These are phyloP conservation scores for Leccinum huronense DNA, from an alignment of 1,284 basidiomycete species.

Conservation along the genomic window DNA sequence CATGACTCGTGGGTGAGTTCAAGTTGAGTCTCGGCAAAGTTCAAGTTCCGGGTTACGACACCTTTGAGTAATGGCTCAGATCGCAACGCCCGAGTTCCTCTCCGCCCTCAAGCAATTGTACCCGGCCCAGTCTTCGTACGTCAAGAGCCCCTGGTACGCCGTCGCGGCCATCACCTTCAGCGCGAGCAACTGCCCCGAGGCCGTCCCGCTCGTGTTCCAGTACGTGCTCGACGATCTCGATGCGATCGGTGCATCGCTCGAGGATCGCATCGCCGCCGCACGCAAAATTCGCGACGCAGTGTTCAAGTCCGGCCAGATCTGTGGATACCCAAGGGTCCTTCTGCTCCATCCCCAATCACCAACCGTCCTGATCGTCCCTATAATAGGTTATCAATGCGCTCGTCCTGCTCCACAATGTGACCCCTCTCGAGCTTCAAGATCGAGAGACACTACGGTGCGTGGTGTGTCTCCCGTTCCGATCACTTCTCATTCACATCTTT, in stretches of 20 bases:
- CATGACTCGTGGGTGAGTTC: too few relatives aligned
- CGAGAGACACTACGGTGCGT: constrained; percentile 39
- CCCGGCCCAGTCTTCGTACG: constrained; percentile 17
- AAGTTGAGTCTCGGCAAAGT: too few relatives aligned
- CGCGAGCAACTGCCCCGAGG: constrained; percentile 55
- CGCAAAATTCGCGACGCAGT: constrained; percentile 54
- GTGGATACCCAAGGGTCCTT: constrained; percentile 51
- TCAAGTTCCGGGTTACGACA: too few relatives aligned
- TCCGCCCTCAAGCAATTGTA: constrained; percentile 25
- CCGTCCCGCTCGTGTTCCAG: constrained; percentile 51
- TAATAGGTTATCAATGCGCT: constrained; percentile 49
- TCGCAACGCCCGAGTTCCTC: constrained; percentile 30
- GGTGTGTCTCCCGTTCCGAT: not conserved
- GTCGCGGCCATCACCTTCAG: constrained; percentile 53
- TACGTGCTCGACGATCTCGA: constrained; percentile 46
- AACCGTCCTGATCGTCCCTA: not conserved
- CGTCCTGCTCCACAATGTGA: constrained; percentile 40
- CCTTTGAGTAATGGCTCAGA: constrained; percentile 14
- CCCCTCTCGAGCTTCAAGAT: constrained; percentile 43
- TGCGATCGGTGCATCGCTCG: constrained; percentile 28
- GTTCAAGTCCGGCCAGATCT: constrained; percentile 54
- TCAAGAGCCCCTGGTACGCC: constrained; percentile 54
- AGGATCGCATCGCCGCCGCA: constrained; percentile 42
- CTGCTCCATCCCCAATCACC: not conserved
- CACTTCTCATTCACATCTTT: not conserved